Percentiles rank a stretch among this genome's conserved stretches.
These are phyloP conservation scores for Didymella keratinophila DNA, from an alignment of 2,329 filamentous ascomycete genomes.

Conservation along the genomic window DNA sequence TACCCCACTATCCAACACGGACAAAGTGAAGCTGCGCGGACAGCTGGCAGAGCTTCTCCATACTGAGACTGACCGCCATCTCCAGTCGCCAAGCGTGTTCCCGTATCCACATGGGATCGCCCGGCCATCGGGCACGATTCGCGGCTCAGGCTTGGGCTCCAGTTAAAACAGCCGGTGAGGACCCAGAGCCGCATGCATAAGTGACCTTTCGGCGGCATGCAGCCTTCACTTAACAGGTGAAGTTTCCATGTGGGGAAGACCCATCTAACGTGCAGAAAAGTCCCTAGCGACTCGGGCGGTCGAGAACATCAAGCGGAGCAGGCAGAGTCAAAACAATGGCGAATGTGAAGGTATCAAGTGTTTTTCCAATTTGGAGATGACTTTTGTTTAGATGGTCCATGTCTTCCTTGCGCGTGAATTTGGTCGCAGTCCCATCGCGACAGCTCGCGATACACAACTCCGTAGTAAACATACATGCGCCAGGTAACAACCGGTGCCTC, in stretches of 20 bases:
- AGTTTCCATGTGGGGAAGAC: slow-evolving; percentile 18
- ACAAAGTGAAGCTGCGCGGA: slow-evolving; percentile 20
- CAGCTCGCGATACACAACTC: slow-evolving; percentile 20
- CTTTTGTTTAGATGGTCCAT: slow-evolving; percentile 20
- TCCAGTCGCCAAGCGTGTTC: slow-evolving; percentile 21
- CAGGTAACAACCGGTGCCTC: slow-evolving; percentile 43
- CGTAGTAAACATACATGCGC: slow-evolving; percentile 25
- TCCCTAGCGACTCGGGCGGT: slow-evolving; percentile 11
- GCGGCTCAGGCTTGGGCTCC: slow-evolving; percentile 19
- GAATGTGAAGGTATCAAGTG: slow-evolving; percentile 27
- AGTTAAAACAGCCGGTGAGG: slow-evolving; percentile 30
- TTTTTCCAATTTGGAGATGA: slow-evolving; percentile 27
- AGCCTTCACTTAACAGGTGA: slow-evolving; percentile 14
- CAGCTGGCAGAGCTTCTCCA: slow-evolving; percentile 22
- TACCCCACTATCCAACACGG: slow-evolving; percentile 16
- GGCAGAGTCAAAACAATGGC: background rate
- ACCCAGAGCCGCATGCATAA: slow-evolving; percentile 24
- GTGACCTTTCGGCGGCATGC: slow-evolving; percentile 18
- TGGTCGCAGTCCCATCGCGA: slow-evolving; percentile 21
- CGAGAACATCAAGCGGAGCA: slow-evolving; percentile 10
- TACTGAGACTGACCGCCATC: slow-evolving; percentile 23
- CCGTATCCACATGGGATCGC: slow-evolving; percentile 24
- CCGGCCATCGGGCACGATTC: slow-evolving; percentile 22
- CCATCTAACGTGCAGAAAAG: slow-evolving; percentile 21
- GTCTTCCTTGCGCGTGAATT: slow-evolving; percentile 20